Percentiles rank a stretch among this genome's conserved stretches.
Evolutionary conservation across 768 basidiomycete species (phyloP).

Genomic region (Xerocomellus chrysenteron): DNA sequence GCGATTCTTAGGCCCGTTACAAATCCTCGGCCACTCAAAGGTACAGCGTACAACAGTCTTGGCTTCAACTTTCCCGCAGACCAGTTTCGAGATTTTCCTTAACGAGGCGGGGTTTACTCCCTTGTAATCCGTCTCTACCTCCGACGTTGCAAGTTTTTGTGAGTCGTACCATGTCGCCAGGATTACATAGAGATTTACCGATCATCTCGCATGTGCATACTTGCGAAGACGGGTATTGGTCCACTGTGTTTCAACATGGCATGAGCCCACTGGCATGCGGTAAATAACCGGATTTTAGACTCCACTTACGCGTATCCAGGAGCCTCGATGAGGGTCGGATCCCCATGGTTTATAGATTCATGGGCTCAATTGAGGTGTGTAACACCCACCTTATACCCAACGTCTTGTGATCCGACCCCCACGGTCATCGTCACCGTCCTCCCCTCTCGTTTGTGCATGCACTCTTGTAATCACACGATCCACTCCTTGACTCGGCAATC

Average conservation of each 20-base stretch:
- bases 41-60: conserved; percentile 73
- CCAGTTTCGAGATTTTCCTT: conserved; percentile 66
- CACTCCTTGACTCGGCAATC: conserved; percentile 59
- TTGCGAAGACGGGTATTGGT: conserved; percentile 58
- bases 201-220: conserved; percentile 50
- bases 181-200: conserved; percentile 35
- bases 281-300: background rate
- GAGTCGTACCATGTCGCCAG: background rate
- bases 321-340: conserved; percentile 73
- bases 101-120: conserved; percentile 60
- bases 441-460: conserved; percentile 61
- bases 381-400: conserved; percentile 64
- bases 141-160: conserved; percentile 34
- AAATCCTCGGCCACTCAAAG: conserved; percentile 36
- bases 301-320: conserved; percentile 64
- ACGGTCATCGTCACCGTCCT: conserved; percentile 61
- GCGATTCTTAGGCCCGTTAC: background rate
- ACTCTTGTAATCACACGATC: conserved; percentile 64
- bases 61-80: conserved; percentile 63
- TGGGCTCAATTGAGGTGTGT: background rate
- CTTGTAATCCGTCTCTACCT: conserved; percentile 67
- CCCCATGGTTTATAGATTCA: conserved; percentile 63
- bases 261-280: background rate
- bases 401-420: conserved; percentile 78
- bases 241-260: conserved; percentile 39